These are phyloP conservation scores for Diatrype stigma DNA, from an alignment of 2,329 filamentous ascomycete species.

Conservation along the genomic window DNA sequence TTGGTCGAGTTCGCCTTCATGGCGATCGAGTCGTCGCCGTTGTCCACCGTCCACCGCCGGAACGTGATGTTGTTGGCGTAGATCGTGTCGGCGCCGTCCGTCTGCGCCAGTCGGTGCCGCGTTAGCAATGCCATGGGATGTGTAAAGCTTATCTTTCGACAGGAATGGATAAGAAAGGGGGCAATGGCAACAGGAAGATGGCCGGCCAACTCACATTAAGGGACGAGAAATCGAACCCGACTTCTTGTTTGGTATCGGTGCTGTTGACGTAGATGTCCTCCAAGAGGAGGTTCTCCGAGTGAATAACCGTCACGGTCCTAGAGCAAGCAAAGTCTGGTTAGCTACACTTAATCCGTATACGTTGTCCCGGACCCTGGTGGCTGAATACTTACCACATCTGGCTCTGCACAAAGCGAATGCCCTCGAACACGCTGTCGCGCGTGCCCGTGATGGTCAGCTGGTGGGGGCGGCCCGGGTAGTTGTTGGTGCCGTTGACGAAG, in stretches of 20 bases:
- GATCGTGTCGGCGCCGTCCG: conserved; percentile 5
- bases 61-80: conserved; percentile 50
- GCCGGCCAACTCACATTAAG: conserved; percentile 3
- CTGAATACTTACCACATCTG: conserved; percentile 51
- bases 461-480: conserved; percentile 37
- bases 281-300: conserved; percentile 42
- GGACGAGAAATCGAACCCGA: conserved; percentile 35
- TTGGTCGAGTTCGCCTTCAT: conserved; percentile 54
- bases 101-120: conserved; percentile 14
- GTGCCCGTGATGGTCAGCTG: conserved; percentile 49
- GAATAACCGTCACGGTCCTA: conserved; percentile 47
- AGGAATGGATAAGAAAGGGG: too few species aligned
- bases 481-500: conserved; percentile 38
- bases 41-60: conserved; percentile 44
- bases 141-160: too few species aligned
- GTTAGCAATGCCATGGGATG: too few species aligned
- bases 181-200: too few species aligned
- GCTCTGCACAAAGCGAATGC: conserved; percentile 48
- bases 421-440: conserved; percentile 43
- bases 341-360: too few species aligned
- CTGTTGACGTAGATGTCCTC: conserved; percentile 29
- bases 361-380: too few species aligned
- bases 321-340: too few species aligned
- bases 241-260: conserved; percentile 46
- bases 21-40: conserved; percentile 51